Conservation (phyloP, 805 yeast genomes). For the Cyberlindnera petersonii region DNA sequence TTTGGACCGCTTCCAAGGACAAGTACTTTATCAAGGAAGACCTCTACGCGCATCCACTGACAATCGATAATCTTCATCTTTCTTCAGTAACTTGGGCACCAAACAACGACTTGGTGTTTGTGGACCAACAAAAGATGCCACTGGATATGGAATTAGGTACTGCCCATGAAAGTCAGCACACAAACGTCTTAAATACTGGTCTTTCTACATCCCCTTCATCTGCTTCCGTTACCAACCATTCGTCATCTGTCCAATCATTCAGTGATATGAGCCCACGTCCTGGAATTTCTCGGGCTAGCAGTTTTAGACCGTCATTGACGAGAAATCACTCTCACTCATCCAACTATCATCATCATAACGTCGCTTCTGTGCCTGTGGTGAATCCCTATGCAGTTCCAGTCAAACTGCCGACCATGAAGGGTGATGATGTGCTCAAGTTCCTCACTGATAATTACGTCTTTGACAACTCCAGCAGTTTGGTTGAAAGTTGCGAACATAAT, state of each 20-base stretch:
- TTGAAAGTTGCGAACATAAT: conserved; percentile 50
- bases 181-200: background rate
- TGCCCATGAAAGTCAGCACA: background rate
- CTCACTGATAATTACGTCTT: conserved; percentile 48
- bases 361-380: conserved; percentile 14
- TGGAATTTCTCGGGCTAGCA: conserved; percentile 24
- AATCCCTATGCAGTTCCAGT: conserved; percentile 26
- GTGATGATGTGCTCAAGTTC: conserved; percentile 37
- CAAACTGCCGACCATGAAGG: conserved; percentile 23
- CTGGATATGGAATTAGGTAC: conserved; percentile 6
- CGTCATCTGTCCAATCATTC: conserved; percentile 10
- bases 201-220: conserved; percentile 20
- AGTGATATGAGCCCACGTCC: conserved; percentile 23
- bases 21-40: conserved; percentile 45
- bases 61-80: conserved; percentile 48
- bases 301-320: conserved; percentile 18
- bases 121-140: conserved; percentile 39
- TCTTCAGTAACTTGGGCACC: conserved; percentile 59
- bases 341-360: conserved; percentile 8
- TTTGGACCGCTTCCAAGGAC: conserved; percentile 53
- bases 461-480: conserved; percentile 43
- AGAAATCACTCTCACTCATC: conserved; percentile 19
- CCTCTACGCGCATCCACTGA: conserved; percentile 38
- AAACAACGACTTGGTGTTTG: conserved; percentile 44
- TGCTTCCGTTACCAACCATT: conserved; percentile 8